Evolutionary conservation across 306 rosid species (phyloP), one percentile per base, ranked within the genome.

Genomic region (Sicyos baderoa): DNA sequence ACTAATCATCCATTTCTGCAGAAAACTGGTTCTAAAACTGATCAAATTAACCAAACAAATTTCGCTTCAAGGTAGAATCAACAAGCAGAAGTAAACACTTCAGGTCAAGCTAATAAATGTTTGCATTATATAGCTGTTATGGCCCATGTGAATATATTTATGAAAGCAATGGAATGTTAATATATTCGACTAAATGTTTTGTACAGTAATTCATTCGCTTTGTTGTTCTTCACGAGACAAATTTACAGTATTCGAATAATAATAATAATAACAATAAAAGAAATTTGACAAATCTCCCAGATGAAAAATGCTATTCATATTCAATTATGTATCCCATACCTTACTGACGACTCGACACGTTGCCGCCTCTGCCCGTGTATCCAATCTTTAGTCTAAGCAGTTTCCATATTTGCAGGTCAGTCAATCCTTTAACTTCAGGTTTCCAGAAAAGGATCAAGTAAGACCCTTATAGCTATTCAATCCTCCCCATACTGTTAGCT

Each of bases 381-480:
- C 53, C 55, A 13, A 45, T 47, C 71, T 44, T 59, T 13, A 59
- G 35, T 27, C 23, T 59, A 59, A 29, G 45, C 42, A 29, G 65
- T 29, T 29, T 29, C 11, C 45, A 29, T 59, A 25, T 5, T 29
- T 42, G 27, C 19, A 45, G 29, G 51, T 11, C 52, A 42, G 51
- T 11, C 52, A 42, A 18, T 63, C 53, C 2, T 63, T 4, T 42
- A 19, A 42, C 17, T 42, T 63, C 6, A 6, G 52, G 52, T 42
- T 9, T 37, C 17, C 13, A 13, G 7, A 19, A 21, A 19, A 13
- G 54, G 71, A 45, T 86, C 77, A 84, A 55, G 83, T 72, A 74
- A 86, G 85, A 64, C 93, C 95, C 76, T 75, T 77, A 83, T 93
- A 90, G 75, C 76, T 77, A 77, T 90, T 89, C 70, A 93, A 77